Percentiles rank a stretch among this genome's conserved stretches.
Evolutionary conservation across 1,139 yeast genomes (phyloP).

Genomic region (Suhomyces yuchorum): DNA sequence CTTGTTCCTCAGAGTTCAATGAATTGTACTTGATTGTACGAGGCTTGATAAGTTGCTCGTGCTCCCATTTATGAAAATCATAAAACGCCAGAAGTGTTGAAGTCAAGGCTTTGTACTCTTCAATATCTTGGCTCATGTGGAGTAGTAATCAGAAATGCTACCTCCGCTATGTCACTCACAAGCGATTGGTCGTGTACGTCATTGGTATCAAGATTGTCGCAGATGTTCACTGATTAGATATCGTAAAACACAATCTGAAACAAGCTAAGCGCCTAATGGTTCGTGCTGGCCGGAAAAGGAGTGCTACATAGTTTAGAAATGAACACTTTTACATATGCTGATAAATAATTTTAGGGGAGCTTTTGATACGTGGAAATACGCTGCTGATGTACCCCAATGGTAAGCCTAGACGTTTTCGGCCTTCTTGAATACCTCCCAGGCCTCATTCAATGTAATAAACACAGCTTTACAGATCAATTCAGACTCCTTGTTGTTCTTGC

Average conservation of each 20-base stretch:
- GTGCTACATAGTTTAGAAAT: neutral
- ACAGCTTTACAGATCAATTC: constrained; percentile 87
- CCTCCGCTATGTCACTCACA: neutral
- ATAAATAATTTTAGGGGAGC: neutral
- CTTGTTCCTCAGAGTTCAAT: constrained; percentile 43
- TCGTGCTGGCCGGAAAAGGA: too few species aligned
- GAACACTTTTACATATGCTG: neutral
- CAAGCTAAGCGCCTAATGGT: too few species aligned
- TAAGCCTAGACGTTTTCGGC: constrained; percentile 39
- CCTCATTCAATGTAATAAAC: constrained; percentile 77
- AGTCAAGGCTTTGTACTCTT: constrained; percentile 43
- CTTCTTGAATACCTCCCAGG: constrained; percentile 86
- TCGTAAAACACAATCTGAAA: neutral
- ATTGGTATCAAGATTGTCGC: neutral
- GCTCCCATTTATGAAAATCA: constrained; percentile 38
- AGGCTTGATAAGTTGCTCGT: constrained; percentile 39
- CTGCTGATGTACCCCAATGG: too few species aligned
- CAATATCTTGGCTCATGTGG: constrained; percentile 26
- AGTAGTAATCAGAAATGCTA: neutral
- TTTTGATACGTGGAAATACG: too few species aligned
- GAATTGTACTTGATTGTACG: constrained; percentile 31
- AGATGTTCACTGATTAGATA: neutral
- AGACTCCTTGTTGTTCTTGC: constrained; percentile 57
- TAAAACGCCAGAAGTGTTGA: constrained; percentile 42
- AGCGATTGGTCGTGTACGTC: constrained; percentile 1